phyloP scores from a whole-genome alignment of 345 rosid species.

The Durio zibethinus region DNA sequence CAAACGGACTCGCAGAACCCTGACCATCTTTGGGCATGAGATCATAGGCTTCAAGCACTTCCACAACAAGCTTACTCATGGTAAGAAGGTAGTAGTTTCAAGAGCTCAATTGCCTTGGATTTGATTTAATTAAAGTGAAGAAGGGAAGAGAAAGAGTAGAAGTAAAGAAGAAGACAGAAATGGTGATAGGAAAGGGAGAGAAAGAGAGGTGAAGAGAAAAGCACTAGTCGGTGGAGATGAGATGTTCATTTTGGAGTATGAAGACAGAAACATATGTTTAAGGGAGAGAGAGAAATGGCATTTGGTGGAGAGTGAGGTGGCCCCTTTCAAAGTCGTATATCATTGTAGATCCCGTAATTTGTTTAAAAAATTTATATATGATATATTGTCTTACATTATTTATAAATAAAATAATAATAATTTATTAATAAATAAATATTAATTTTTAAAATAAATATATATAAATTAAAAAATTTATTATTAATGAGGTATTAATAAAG shows the following conservation, averaged over 20 bases:
- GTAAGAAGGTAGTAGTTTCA: not conserved
- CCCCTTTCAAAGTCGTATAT: not conserved
- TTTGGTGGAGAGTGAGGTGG: conserved; percentile 20
- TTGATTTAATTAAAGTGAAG: conserved; percentile 1
- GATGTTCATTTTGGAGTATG: conserved; percentile 26
- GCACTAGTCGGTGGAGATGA: conserved; percentile 10
- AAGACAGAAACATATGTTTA: conserved; percentile 28
- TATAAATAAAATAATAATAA: too few species aligned
- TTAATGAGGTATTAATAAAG: too few species aligned
- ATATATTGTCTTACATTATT: too few species aligned
- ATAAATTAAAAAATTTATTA: too few species aligned
- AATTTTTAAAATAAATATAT: too few species aligned
- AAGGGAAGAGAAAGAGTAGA: conserved; percentile 19
- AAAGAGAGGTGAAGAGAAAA: too few species aligned
- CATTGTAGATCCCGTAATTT: too few species aligned
- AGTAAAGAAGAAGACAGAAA: conserved; percentile 26
- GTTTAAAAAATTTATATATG: too few species aligned
- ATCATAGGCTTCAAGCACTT: conserved; percentile 70
- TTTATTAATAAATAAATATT: too few species aligned
- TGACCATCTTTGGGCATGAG: conserved; percentile 83
- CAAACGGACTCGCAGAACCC: conserved; percentile 75
- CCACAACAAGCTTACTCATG: conserved; percentile 73
- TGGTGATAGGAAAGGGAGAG: conserved; percentile 5
- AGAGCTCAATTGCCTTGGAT: not conserved
- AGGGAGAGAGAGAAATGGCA: conserved; percentile 4